Percentiles rank a stretch among this genome's conserved stretches.
Conservation (phyloP, 208 protist genomes). For the Acanthamoeba royreba region DNA sequence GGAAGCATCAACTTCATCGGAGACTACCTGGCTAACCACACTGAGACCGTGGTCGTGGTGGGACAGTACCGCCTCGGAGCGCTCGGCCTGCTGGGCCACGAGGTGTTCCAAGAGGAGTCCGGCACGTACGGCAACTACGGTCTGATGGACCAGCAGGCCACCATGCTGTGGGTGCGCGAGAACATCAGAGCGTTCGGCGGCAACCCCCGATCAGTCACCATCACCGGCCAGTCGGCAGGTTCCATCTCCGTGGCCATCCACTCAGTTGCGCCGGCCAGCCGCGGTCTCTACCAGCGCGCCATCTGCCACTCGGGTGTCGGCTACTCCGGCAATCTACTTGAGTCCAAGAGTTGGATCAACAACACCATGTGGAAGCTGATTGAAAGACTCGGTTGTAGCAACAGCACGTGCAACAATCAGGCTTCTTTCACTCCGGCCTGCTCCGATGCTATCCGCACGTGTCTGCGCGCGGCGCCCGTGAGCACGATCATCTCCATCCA, state of each 20-base stretch:
- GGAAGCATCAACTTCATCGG: background rate
- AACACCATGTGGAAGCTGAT: background rate
- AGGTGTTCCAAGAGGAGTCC: background rate
- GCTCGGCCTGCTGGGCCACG: constrained; percentile 16
- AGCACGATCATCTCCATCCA: background rate
- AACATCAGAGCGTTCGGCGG: constrained; percentile 40
- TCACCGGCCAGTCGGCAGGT: background rate
- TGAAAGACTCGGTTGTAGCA: background rate
- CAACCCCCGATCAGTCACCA: background rate
- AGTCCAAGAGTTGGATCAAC: background rate
- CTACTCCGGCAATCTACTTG: background rate
- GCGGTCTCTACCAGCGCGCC: background rate
- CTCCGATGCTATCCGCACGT: background rate
- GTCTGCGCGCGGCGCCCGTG: background rate
- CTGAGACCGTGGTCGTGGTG: background rate
- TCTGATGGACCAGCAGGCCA: background rate
- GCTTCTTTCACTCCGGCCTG: background rate
- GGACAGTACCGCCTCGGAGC: constrained; percentile 46
- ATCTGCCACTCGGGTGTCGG: background rate
- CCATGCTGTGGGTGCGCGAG: background rate
- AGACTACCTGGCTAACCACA: background rate
- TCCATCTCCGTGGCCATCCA: background rate
- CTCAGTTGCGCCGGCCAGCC: background rate
- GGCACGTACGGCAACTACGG: background rate
- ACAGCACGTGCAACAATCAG: background rate